Conservation (phyloP, 2,329 filamentous ascomycete species). For the Camptophora hylomeconis region DNA sequence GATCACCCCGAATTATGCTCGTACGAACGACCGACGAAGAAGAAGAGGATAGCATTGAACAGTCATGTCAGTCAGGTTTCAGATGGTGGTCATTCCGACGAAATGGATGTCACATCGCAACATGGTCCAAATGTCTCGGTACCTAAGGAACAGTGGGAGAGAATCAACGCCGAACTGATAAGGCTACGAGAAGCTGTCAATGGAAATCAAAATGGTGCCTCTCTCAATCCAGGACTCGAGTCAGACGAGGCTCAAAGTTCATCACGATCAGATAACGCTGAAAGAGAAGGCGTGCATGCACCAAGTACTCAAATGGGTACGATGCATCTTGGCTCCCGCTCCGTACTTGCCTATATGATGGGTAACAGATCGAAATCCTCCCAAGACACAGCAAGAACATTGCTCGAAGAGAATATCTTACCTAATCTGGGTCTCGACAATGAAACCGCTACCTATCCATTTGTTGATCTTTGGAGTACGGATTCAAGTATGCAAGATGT, state of each 20-base stretch:
- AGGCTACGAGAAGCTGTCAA: constrained; percentile 5
- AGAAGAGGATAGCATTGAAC: constrained; percentile 22
- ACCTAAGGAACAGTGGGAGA: constrained; percentile 18
- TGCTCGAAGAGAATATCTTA: constrained; percentile 48
- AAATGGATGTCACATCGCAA: constrained; percentile 8
- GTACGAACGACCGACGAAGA: constrained; percentile 36
- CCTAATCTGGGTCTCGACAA: constrained; percentile 52
- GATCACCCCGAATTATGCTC: constrained; percentile 37
- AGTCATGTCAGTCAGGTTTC: constrained; percentile 4
- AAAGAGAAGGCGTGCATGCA: constrained; percentile 46
- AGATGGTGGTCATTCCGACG: constrained; percentile 7
- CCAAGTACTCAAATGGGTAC: constrained; percentile 47
- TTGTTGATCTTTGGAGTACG: constrained; percentile 52
- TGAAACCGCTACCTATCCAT: constrained; percentile 51
- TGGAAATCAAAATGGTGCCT: constrained; percentile 3
- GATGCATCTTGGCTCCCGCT: constrained; percentile 48
- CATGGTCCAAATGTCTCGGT: constrained; percentile 16
- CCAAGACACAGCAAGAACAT: constrained; percentile 34
- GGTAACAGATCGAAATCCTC: constrained; percentile 36
- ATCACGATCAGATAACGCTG: constrained; percentile 16
- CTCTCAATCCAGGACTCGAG: background rate
- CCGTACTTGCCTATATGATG: constrained; percentile 48
- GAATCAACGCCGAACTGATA: constrained; percentile 13
- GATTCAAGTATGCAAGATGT: constrained; percentile 46
- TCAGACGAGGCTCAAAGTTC: constrained; percentile 1